Conservation (phyloP, 1,139 yeast species). For the Taphrina deformans region DNA sequence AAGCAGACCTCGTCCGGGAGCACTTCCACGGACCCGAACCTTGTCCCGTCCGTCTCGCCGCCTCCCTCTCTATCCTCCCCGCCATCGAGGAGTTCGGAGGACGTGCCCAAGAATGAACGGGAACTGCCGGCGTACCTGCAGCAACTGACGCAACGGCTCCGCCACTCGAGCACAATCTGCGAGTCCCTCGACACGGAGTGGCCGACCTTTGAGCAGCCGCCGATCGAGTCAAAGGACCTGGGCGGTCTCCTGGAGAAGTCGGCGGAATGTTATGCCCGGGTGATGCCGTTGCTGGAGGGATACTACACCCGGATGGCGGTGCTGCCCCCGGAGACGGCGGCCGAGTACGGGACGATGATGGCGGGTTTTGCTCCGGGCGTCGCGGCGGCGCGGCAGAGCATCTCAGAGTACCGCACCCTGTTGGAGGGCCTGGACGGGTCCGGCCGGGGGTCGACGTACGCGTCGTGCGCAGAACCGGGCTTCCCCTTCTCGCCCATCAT, state of each 20-base stretch:
- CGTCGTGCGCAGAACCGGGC: conserved; percentile 20
- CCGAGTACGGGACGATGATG: neutral
- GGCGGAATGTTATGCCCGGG: conserved; percentile 27
- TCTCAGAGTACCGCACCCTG: neutral
- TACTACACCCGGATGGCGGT: conserved; percentile 16
- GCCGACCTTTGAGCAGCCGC: conserved; percentile 20
- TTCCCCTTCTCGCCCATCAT: conserved; percentile 18
- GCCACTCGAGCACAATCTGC: conserved; percentile 23
- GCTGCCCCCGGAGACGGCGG: neutral
- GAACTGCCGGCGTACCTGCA: conserved; percentile 23
- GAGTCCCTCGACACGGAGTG: conserved; percentile 7
- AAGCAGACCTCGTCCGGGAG: neutral
- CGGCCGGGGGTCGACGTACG: neutral
- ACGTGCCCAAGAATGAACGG: conserved; percentile 18
- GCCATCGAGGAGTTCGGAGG: neutral
- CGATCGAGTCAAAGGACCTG: conserved; percentile 12
- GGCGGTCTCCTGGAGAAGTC: conserved; percentile 21
- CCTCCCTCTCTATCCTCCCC: neutral
- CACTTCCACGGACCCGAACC: neutral
- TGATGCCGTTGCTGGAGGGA: conserved; percentile 23
- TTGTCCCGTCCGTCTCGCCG: neutral
- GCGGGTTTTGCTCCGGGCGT: conserved; percentile 2
- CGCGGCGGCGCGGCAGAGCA: conserved; percentile 8
- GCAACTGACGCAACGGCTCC: conserved; percentile 15
- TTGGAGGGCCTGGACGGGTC: conserved; percentile 3